Evolutionary conservation across 305 asterid species (phyloP).

Genomic region (Fraxinus dipetala): DNA sequence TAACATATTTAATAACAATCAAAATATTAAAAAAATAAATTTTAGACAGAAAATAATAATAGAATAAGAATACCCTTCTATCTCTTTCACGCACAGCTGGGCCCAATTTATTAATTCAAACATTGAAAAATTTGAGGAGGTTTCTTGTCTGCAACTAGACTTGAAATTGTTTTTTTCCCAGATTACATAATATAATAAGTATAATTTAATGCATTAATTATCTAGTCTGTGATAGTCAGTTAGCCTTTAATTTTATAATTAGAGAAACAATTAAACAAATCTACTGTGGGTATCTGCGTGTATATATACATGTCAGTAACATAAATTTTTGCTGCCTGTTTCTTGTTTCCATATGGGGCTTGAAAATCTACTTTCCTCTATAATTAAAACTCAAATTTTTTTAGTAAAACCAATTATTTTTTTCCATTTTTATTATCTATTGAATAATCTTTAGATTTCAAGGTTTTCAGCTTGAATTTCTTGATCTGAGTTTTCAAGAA

Average conservation of each 20-base stretch:
- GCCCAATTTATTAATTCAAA: neutral
- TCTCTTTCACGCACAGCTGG: neutral
- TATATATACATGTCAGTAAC: constrained; percentile 22
- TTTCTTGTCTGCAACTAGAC: constrained; percentile 40
- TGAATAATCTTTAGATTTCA: neutral
- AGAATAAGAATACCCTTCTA: neutral
- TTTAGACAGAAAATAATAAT: neutral
- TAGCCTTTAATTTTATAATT: constrained; percentile 22
- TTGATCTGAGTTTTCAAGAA: neutral
- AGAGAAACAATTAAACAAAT: constrained; percentile 25
- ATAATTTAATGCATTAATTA: constrained; percentile 13
- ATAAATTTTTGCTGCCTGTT: constrained; percentile 31
- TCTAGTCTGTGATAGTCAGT: constrained; percentile 39
- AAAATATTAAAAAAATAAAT: neutral
- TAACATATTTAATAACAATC: neutral
- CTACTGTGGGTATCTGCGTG: constrained; percentile 18
- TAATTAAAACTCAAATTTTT: neutral
- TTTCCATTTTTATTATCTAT: constrained; percentile 19
- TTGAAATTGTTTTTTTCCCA: constrained; percentile 14
- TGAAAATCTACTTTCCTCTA: constrained; percentile 21
- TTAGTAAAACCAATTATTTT: neutral
- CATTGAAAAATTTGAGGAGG: constrained; percentile 40
- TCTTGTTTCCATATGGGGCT: constrained; percentile 44
- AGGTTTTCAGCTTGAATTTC: constrained; percentile 5
- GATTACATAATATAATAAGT: constrained; percentile 25